Conservation (phyloP, 2,329 filamentous ascomycete species). For the Fusarium citri region DNA sequence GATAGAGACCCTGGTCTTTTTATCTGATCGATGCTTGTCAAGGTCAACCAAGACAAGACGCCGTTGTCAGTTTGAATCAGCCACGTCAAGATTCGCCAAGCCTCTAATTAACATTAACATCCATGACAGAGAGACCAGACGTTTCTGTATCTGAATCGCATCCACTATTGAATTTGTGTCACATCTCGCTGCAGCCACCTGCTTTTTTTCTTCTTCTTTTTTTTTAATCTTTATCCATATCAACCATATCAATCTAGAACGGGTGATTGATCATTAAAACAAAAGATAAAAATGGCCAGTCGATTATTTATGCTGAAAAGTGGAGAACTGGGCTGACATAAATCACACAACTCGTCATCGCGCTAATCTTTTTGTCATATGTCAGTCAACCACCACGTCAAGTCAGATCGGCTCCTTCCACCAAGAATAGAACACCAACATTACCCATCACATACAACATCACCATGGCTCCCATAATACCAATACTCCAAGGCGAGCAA, state of each 20-base stretch:
- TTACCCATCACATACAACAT: neutral
- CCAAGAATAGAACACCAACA: neutral
- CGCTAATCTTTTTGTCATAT: neutral
- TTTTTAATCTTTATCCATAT: neutral
- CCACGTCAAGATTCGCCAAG: neutral
- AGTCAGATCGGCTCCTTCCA: neutral
- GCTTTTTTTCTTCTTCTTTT: too few species aligned
- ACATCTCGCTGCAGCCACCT: constrained; percentile 26
- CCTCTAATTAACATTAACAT: neutral
- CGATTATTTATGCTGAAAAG: neutral
- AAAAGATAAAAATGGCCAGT: neutral
- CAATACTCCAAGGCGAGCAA: constrained; percentile 7
- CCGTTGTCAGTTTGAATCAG: constrained; percentile 7
- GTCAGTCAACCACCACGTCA: neutral
- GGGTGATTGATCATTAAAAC: too few species aligned
- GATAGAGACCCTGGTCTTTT: constrained; percentile 15
- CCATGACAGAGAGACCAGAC: neutral
- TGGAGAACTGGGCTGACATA: constrained; percentile 13
- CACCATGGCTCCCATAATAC: constrained; percentile 34
- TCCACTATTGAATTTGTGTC: constrained; percentile 22
- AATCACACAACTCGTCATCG: neutral
- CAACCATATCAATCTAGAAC: too few species aligned
- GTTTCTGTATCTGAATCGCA: constrained; percentile 4
- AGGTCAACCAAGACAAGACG: neutral
- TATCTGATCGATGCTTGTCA: constrained; percentile 1